A percentile compares a stretch with the other conserved stretches of the same genome.
Evolutionary conservation across 176 grass and related monocot species (phyloP).

Genomic region (Dactylis glomerata): DNA sequence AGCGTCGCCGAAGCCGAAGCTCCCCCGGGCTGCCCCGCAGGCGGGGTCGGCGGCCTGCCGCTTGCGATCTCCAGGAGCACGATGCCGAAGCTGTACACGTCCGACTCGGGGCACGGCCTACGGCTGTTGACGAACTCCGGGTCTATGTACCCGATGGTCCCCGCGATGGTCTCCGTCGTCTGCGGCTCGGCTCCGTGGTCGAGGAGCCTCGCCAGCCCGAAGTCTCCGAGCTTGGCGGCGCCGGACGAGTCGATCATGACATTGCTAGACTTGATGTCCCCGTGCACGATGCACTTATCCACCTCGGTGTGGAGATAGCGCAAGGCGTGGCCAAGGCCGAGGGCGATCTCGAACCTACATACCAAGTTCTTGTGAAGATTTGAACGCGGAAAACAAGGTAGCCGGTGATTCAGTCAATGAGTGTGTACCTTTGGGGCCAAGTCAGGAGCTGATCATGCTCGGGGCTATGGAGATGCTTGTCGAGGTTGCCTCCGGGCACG

Average conservation of each 20-base stretch:
- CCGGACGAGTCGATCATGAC: too few species aligned
- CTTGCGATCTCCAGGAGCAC: constrained; percentile 17
- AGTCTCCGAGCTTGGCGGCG: too few species aligned
- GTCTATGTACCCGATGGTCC: constrained; percentile 8
- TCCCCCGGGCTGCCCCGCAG: too few species aligned
- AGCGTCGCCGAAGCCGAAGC: not conserved
- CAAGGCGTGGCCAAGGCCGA: too few species aligned
- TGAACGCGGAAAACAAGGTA: too few species aligned
- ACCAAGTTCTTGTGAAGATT: too few species aligned
- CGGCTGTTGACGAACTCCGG: not conserved
- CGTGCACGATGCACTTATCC: too few species aligned
- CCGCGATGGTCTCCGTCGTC: not conserved
- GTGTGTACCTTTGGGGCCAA: constrained; percentile 14
- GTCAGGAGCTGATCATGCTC: not conserved
- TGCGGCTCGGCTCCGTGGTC: not conserved
- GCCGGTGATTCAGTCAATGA: too few species aligned
- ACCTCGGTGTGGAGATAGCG: too few species aligned
- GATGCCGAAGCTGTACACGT: constrained; percentile 39
- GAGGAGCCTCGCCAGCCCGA: constrained; percentile 8
- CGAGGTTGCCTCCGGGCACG: constrained; percentile 12
- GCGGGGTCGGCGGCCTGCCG: not conserved
- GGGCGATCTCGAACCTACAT: too few species aligned
- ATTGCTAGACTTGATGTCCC: too few species aligned
- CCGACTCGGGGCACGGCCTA: not conserved
- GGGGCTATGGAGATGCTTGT: not conserved